phyloP scores from a whole-genome alignment of 2,329 filamentous ascomycete genomes.

The Colletotrichum phormii region DNA sequence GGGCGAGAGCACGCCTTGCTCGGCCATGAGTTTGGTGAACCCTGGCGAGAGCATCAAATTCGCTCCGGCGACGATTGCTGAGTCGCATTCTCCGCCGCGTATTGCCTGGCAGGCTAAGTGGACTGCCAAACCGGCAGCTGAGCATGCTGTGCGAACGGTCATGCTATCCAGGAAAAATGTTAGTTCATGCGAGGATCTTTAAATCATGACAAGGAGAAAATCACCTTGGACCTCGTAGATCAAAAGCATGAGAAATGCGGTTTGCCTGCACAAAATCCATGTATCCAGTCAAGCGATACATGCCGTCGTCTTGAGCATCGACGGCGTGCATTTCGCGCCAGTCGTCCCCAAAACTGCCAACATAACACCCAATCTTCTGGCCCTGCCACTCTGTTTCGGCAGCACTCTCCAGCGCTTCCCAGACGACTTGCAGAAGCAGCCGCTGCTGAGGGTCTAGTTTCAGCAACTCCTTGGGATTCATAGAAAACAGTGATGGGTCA shows the following conservation, averaged over 20 bases:
- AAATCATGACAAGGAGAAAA: not conserved
- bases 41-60: conserved; percentile 44
- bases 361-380: conserved; percentile 42
- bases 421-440: conserved; percentile 42
- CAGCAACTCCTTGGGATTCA: conserved; percentile 41
- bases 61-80: conserved; percentile 41
- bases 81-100: conserved; percentile 27
- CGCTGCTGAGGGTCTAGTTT: conserved; percentile 45
- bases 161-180: conserved; percentile 36
- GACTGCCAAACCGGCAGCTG: conserved; percentile 39
- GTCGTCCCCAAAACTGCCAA: conserved; percentile 44
- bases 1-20: conserved; percentile 40
- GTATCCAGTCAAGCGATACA: conserved; percentile 34
- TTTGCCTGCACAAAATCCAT: conserved; percentile 40
- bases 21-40: not conserved
- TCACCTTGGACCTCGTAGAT: conserved; percentile 31
- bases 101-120: conserved; percentile 40
- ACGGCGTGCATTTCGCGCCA: conserved; percentile 39
- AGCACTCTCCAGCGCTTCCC: conserved; percentile 44
- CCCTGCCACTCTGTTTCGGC: conserved; percentile 42
- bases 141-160: conserved; percentile 44
- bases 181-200: conserved; percentile 7
- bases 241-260: conserved; percentile 32
- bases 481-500: conserved; percentile 39
- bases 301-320: conserved; percentile 27